These are phyloP conservation scores for Magnolia officinalis DNA, from an alignment of 164 flowering plant species.

Conservation along the genomic window DNA sequence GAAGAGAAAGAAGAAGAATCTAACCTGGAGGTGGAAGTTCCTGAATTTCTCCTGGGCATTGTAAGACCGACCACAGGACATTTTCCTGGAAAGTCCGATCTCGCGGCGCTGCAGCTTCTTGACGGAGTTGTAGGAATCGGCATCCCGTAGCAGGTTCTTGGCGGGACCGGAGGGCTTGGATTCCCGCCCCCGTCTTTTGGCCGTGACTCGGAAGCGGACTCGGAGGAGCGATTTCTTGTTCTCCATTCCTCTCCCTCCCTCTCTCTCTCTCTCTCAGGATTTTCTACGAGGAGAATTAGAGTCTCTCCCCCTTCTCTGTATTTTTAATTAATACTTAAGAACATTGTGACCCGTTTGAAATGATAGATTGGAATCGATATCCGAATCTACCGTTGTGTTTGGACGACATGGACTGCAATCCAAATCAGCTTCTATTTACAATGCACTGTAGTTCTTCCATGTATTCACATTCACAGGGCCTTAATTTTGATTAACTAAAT, in stretches of 20 bases:
- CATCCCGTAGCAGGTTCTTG: neutral
- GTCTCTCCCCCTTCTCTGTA: no score
- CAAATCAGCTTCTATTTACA: no score
- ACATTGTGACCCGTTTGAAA: no score
- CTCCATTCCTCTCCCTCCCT: neutral
- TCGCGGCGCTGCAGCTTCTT: slow-evolving; percentile 16
- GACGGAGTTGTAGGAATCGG: slow-evolving; percentile 10
- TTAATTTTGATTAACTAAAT: no score
- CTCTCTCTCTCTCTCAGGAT: neutral
- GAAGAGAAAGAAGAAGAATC: neutral
- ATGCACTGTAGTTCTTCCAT: no score
- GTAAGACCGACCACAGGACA: neutral
- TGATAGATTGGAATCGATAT: no score
- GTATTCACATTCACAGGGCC: no score
- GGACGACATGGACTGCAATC: no score
- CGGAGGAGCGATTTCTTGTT: slow-evolving; percentile 9
- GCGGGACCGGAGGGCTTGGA: neutral
- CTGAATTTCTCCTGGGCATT: slow-evolving; percentile 15
- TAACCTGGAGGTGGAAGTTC: slow-evolving; percentile 19
- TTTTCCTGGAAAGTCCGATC: slow-evolving; percentile 2
- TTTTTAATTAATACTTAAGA: no score
- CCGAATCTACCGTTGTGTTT: no score
- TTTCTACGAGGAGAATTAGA: neutral
- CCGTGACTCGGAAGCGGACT: slow-evolving; percentile 11
- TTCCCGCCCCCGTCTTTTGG: slow-evolving; percentile 9